Percentiles rank a stretch among this genome's conserved stretches.
These are phyloP conservation scores for Picochlorum costavermella DNA, from an alignment of 139 green algal genomes.

Conservation along the genomic window DNA sequence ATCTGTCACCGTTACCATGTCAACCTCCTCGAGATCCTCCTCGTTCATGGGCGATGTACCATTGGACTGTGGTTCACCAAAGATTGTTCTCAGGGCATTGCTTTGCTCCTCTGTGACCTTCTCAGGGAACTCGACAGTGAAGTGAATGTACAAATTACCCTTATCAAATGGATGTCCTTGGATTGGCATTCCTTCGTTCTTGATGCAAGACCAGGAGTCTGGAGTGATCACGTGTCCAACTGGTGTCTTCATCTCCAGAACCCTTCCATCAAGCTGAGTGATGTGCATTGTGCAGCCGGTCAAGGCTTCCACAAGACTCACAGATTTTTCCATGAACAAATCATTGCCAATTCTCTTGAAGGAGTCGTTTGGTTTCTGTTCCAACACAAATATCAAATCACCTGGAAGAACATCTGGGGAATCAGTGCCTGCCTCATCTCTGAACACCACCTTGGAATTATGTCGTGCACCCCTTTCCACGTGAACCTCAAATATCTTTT, in stretches of 20 bases:
- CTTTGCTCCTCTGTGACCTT: conserved; percentile 30
- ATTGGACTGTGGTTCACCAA: conserved; percentile 9
- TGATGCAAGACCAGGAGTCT: conserved; percentile 62
- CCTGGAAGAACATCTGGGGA: conserved; percentile 80
- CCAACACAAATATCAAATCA: conserved; percentile 93
- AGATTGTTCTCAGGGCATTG: conserved; percentile 18
- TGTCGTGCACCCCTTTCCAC: conserved; percentile 90
- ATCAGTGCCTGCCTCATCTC: conserved; percentile 82
- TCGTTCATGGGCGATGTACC: conserved; percentile 50
- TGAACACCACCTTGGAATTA: conserved; percentile 78
- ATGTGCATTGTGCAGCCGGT: conserved; percentile 75
- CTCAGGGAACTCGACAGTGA: conserved; percentile 81
- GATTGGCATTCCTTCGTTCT: conserved; percentile 93
- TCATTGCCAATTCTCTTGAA: conserved; percentile 90
- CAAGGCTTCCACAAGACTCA: conserved; percentile 86
- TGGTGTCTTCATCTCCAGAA: conserved; percentile 55
- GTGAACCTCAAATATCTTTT: conserved; percentile 95
- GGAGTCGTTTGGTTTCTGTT: conserved; percentile 79
- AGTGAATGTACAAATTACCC: conserved; percentile 91
- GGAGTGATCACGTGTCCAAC: conserved; percentile 87
- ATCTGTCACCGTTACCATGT: conserved; percentile 41
- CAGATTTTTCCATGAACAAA: conserved; percentile 79
- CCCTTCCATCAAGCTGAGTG: conserved; percentile 85
- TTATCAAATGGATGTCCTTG: conserved; percentile 82
- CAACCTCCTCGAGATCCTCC: conserved; percentile 42